Base-by-base conservation (phyloP, 2,329 filamentous ascomycete species). In the Ophiostoma fasciatum region DNA sequence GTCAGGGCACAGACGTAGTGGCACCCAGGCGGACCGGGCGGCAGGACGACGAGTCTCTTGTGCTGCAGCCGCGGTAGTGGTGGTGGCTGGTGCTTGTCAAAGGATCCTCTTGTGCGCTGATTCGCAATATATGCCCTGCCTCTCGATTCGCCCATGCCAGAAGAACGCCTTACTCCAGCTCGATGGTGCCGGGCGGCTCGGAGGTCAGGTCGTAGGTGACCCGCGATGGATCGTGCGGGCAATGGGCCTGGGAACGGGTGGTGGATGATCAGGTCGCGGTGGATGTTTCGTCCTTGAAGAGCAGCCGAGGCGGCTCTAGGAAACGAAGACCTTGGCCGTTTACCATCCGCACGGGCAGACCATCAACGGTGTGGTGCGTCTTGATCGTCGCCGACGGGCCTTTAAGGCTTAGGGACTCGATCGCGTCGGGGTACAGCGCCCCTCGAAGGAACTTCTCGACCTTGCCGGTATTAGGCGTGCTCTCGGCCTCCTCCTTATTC, bases 381-480 rank as follows among this genome's bases (percentile, higher is more conserved):
- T 68, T 68, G 49, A 68, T 66, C n/a, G 64, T 66, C 14, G 59
- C 58, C 3, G 56, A 61, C n/a, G 61, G 62, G 3, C 62, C 62
- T 48, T 62, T 63, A 52, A 61, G 67, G 25, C 51, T 58, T 28
- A 66, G 45, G 7, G 53, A 62, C 51, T 71, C 68, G 34, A 73
- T 68, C 26, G 52, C 50, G 52, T 81, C 42, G 14, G 41, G 45
- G 33, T 45, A 45, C 17, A 46, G 35, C 8, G 82, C 90, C 14
- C 85, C 84, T 58, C 94, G 87, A 9, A 94, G 66, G 51, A 94
- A 81, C 68, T 74, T 94, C 48, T 83, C 73, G 27, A 94, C 79
- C 49, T 79, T 76, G 23, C 81, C 82, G n/a, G 74, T 75, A 36
- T 68, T 65, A 2, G 66, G 57, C 0, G 78, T 77, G 50, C 78